Base-by-base conservation (phyloP, 495 filamentous ascomycete species). In the Sordaria brevicollis region DNA sequence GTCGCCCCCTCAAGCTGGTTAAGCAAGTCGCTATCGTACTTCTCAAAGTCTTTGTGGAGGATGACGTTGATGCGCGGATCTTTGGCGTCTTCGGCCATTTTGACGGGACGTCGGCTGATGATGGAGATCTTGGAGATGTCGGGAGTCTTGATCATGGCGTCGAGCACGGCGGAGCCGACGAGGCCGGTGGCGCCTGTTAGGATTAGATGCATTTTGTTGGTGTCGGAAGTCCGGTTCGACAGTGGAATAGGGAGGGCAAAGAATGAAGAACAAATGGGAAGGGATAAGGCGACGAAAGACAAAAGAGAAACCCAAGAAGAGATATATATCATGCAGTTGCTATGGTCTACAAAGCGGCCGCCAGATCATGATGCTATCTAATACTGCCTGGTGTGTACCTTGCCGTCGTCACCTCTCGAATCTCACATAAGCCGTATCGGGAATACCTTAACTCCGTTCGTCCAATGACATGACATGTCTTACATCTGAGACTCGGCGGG, bases 101-200 rank as follows among this genome's bases (percentile, higher is more conserved):
- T 79, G 0, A 92, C 89, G 1, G 90, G 89, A 35, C 89, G 80
- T 8, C 90, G 83, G 65, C 83, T 88, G 67, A 93, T 81, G 71
- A 92, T 86, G 15, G 87, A 90, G 74, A 93, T 86, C 35, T 85
- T 87, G 41, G 84, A 84, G 70, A 92, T 76, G 2, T 80, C 76
- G 29, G 81, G 79, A 35, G 81, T 86, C 65, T 80, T 82, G 68
- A 92, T 82, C 83, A 92, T 90, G 67, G 85, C 81, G 67, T 89
- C 84, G 2, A 92, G 83, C 29, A 87, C 86, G 31, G 80, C 86
- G 5, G 86, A 87, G 78, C 91, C 90, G 19, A 92, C 87, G 4
- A 92, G 83, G 71, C 91, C 91, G 0, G 90, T 93, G 8, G 90
- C 90, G 38, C 91, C 91, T 0, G 91, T 92, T 43, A 92, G 84